Base-by-base conservation (phyloP, 176 grass and related monocot species). In the Thinopyrum elongatum region DNA sequence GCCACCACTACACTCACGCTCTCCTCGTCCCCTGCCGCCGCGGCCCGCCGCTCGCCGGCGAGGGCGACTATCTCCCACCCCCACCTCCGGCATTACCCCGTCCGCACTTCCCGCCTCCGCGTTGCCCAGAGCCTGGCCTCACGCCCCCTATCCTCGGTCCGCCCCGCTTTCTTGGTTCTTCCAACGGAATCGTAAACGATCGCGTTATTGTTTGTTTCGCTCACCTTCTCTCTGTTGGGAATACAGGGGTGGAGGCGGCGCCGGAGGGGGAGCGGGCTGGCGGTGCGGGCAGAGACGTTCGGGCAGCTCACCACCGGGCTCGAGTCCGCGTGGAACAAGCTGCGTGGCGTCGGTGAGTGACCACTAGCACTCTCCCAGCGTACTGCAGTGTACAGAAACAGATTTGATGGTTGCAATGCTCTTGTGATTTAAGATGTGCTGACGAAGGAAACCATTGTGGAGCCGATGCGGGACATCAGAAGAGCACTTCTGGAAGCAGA, bases 261-360 rank as follows among this genome's bases (percentile, higher is more conserved):
- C n/a, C 73, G 49, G 47, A 63, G 91, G 79, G 61, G 82, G 0
- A 81, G 78, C 60, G 70, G 81, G 29, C 63, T 93, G 83, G 87
- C 84, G 23, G 95, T 98, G 80, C 86, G 92, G 23, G 93, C 94
- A 30, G 97, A 98, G 94, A 98, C 91, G 97, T 98, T 95, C 60
- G 97, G 97, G 19, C 94, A 95, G 86, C 91, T 98, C 85, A 98
- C 97, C 29, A 91, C 73, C 42, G 94, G 97, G 19, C 94, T 98
- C 4, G 97, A 98, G 71, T 89, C 94, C n/a, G 94, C 97, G 7
- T 98, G 97, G 97, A 98, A 98, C 90, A 98, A 98, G 84, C 82
- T 98, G 59, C 85, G 88, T 8, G 97, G 97, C 51, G 92, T 88
- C 79, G 94, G 97, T 98, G 70, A 84, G 90, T 93, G 16, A 59